These are phyloP conservation scores for Irpex lacteus DNA, from an alignment of 1,284 basidiomycete genomes.

Conservation along the genomic window DNA sequence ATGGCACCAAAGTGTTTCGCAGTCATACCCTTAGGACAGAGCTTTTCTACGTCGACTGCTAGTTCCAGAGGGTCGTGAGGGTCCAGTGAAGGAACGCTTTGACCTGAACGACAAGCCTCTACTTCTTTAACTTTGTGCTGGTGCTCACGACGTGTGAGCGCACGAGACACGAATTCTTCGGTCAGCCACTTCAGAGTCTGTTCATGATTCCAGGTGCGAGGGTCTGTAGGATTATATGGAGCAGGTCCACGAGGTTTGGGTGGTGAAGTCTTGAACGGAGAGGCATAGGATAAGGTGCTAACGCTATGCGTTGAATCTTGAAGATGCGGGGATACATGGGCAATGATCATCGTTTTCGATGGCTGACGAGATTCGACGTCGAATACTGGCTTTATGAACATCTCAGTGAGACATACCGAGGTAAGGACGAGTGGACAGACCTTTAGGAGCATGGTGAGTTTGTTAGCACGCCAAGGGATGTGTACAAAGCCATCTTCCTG, in stretches of 20 bases:
- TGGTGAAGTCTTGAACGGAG: constrained; percentile 30
- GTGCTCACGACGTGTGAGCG: constrained; percentile 9
- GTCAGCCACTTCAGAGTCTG: constrained; percentile 27
- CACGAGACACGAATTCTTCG: constrained; percentile 21
- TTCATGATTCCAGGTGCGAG: constrained; percentile 30
- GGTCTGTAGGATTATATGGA: constrained; percentile 28
- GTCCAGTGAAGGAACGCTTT: constrained; percentile 13
- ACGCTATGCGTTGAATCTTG: constrained; percentile 32
- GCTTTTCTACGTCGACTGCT: constrained; percentile 23
- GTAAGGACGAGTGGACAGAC: constrained; percentile 11
- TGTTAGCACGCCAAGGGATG: constrained; percentile 33
- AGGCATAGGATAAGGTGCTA: constrained; percentile 31
- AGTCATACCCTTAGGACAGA: constrained; percentile 28
- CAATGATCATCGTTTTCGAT: constrained; percentile 32
- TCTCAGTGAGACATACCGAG: neutral
- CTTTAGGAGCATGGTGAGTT: constrained; percentile 35
- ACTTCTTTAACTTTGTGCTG: constrained; percentile 11
- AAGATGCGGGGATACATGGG: constrained; percentile 36
- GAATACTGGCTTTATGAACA: constrained; percentile 30
- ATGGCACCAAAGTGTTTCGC: constrained; percentile 26
- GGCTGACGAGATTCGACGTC: constrained; percentile 32
- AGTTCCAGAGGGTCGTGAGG: constrained; percentile 8
- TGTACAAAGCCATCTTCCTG: constrained; percentile 35
- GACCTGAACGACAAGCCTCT: constrained; percentile 14
- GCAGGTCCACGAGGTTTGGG: constrained; percentile 26